Conservation (phyloP, 2,329 filamentous ascomycete species). For the Calonectria crousiana region DNA sequence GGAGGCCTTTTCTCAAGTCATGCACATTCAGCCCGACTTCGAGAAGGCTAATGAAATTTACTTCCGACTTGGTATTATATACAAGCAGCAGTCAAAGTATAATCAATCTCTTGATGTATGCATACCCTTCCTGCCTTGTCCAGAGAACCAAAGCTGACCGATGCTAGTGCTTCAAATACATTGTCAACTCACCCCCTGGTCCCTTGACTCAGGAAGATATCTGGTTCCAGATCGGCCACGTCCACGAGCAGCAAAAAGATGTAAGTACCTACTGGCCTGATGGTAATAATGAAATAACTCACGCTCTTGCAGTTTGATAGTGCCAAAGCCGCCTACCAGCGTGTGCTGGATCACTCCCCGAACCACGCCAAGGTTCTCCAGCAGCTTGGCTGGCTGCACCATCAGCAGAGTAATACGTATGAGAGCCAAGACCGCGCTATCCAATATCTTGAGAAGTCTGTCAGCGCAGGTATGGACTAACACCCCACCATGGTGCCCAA, state of each 20-base stretch:
- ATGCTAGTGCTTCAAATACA: constrained; percentile 94
- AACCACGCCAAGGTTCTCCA: constrained; percentile 98
- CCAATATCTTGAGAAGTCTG: constrained; percentile 96
- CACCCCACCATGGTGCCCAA: too few species aligned
- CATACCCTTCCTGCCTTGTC: constrained; percentile 17
- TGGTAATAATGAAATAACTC: constrained; percentile 45
- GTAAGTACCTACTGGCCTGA: constrained; percentile 66
- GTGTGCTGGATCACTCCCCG: constrained; percentile 93
- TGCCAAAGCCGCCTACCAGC: constrained; percentile 91
- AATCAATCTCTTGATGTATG: constrained; percentile 88
- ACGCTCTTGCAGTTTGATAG: constrained; percentile 81
- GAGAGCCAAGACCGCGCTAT: constrained; percentile 95
- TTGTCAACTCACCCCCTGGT: constrained; percentile 90
- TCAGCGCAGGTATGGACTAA: constrained; percentile 79
- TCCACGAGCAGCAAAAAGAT: constrained; percentile 99
- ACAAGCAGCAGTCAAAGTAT: constrained; percentile 98
- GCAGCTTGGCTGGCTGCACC: constrained; percentile 96
- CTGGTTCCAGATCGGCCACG: constrained; percentile 99
- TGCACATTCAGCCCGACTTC: constrained; percentile 97
- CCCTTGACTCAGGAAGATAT: constrained; percentile 98
- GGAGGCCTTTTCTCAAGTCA: constrained; percentile 97
- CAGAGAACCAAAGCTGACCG: constrained; percentile 9
- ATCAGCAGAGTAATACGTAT: constrained; percentile 94
- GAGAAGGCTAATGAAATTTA: constrained; percentile 99
- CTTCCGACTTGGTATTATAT: constrained; percentile 98